Percentiles rank a stretch among this genome's conserved stretches.
phyloP scores from a whole-genome alignment of 768 basidiomycete species.

The Hemileccinum impolitum region DNA sequence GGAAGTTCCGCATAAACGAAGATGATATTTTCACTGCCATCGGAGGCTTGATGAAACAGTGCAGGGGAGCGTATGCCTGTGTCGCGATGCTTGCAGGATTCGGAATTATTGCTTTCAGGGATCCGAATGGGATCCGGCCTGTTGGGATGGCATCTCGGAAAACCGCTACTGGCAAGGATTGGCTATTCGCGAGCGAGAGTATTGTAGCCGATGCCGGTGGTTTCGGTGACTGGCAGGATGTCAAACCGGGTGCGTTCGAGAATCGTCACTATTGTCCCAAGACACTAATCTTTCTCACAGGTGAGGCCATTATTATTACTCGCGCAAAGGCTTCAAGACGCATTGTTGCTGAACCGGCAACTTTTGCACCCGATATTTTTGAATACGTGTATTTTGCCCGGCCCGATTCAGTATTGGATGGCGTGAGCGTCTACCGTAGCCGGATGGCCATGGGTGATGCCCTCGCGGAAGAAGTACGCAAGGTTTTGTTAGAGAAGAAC shows the following conservation, averaged over 20 bases:
- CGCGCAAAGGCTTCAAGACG: slow-evolving; percentile 71
- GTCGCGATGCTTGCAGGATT: slow-evolving; percentile 99
- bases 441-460: slow-evolving; percentile 99
- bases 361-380: slow-evolving; percentile 96
- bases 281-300: slow-evolving; percentile 36
- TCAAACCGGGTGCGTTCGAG: slow-evolving; percentile 69
- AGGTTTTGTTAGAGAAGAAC: slow-evolving; percentile 63
- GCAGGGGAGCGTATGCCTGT: slow-evolving; percentile 93
- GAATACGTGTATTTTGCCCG: slow-evolving; percentile 99
- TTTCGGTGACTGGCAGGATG: slow-evolving; percentile 90
- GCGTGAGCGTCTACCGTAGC: slow-evolving; percentile 94
- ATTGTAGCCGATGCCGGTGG: slow-evolving; percentile 94
- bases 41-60: slow-evolving; percentile 81
- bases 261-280: not conserved
- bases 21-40: slow-evolving; percentile 98
- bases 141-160: slow-evolving; percentile 80
- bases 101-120: slow-evolving; percentile 95
- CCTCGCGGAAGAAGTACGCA: slow-evolving; percentile 81
- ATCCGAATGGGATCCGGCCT: slow-evolving; percentile 96
- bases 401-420: slow-evolving; percentile 96
- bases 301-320: slow-evolving; percentile 96
- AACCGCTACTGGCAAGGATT: slow-evolving; percentile 63
- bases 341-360: slow-evolving; percentile 62
- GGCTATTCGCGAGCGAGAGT: slow-evolving; percentile 91
- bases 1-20: slow-evolving; percentile 98